Percentiles rank a stretch among this genome's conserved stretches.
Conservation (phyloP, 1,284 basidiomycete species). For the Caloboletus firmus region DNA sequence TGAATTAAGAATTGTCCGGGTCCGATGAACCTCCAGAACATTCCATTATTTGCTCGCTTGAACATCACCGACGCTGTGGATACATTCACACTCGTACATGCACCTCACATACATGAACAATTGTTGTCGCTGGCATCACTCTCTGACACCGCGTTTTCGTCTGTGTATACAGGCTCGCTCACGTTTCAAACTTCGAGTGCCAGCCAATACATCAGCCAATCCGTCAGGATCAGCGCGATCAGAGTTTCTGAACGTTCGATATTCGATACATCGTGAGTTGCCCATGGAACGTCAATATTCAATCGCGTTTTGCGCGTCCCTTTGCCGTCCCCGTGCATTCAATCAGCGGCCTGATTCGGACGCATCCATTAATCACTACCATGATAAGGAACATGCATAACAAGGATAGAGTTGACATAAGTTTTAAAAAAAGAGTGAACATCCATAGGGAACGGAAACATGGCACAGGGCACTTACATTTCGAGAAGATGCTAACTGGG, state of each 20-base stretch:
- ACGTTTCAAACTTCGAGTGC: no score
- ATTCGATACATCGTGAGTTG: no score
- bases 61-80: not conserved
- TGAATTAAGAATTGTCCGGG: not conserved
- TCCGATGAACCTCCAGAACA: conserved; percentile 32
- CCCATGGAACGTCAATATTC: no score
- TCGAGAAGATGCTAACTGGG: no score
- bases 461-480: not conserved
- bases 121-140: not conserved
- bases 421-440: not conserved
- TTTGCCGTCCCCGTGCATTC: not conserved
- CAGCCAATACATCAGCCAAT: not conserved
- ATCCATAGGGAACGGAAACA: not conserved
- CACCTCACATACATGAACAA: not conserved
- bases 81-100: not conserved
- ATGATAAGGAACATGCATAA: not conserved
- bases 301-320: not conserved
- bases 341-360: not conserved
- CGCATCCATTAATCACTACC: not conserved
- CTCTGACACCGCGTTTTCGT: not conserved
- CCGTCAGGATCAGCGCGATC: not conserved
- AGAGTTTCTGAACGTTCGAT: not conserved
- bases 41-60: conserved; percentile 22
- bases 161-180: no score
- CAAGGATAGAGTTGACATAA: not conserved